These are phyloP conservation scores for Fusarium anthophilum DNA, from an alignment of 2,329 filamentous ascomycete species.

Conservation along the genomic window DNA sequence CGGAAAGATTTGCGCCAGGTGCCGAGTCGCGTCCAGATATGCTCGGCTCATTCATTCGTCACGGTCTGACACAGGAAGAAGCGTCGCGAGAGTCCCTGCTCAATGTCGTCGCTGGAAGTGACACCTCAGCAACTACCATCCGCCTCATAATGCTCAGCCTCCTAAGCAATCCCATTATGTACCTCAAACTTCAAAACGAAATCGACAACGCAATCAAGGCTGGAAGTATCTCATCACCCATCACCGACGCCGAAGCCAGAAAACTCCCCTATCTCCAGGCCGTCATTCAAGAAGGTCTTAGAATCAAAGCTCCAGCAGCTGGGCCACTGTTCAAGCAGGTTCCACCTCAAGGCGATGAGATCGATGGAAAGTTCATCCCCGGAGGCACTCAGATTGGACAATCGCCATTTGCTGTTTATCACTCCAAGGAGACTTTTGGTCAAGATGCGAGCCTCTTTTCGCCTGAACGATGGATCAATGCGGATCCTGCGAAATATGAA, in stretches of 20 bases:
- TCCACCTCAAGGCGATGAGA: slow-evolving; percentile 40
- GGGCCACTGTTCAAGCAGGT: slow-evolving; percentile 49
- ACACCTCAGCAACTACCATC: slow-evolving; percentile 50
- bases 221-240: slow-evolving; percentile 18
- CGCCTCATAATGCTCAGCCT: slow-evolving; percentile 62
- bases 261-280: slow-evolving; percentile 60
- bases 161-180: slow-evolving; percentile 58
- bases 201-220: slow-evolving; percentile 58
- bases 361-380: slow-evolving; percentile 52
- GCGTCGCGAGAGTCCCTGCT: slow-evolving; percentile 47
- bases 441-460: slow-evolving; percentile 46
- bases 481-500: slow-evolving; percentile 39
- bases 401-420: slow-evolving; percentile 46
- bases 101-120: slow-evolving; percentile 50
- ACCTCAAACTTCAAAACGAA: slow-evolving; percentile 58
- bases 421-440: slow-evolving; percentile 47
- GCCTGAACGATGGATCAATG: slow-evolving; percentile 52
- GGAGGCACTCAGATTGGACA: slow-evolving; percentile 45
- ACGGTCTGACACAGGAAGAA: slow-evolving; percentile 48
- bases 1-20: neutral
- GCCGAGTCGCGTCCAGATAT: slow-evolving; percentile 44
- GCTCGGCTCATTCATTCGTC: slow-evolving; percentile 53
- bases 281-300: slow-evolving; percentile 58
- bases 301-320: slow-evolving; percentile 56
- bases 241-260: slow-evolving; percentile 49